phyloP scores from a whole-genome alignment of 164 flowering plant species.

The Annona squamosa region DNA sequence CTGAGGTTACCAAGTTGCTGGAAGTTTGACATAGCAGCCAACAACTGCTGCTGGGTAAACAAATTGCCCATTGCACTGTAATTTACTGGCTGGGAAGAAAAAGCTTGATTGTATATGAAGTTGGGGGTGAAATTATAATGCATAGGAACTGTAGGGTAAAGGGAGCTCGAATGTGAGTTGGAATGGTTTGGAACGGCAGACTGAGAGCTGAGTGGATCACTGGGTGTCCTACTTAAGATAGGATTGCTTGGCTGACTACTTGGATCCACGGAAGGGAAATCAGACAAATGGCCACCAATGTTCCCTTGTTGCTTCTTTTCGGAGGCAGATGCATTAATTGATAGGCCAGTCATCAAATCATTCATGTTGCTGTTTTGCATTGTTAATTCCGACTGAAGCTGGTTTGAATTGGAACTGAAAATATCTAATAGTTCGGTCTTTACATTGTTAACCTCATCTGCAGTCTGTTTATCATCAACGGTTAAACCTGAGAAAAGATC shows the following conservation, averaged over 20 bases:
- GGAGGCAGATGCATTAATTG: constrained; percentile 33
- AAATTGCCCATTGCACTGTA: constrained; percentile 66
- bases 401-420: constrained; percentile 44
- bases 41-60: constrained; percentile 70
- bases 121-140: constrained; percentile 52
- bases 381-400: constrained; percentile 19
- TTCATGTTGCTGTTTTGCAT: constrained; percentile 25
- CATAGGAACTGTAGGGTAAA: constrained; percentile 46
- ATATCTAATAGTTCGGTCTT: constrained; percentile 52
- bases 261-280: constrained; percentile 24
- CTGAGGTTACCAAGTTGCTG: constrained; percentile 57
- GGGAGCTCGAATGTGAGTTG: constrained; percentile 23
- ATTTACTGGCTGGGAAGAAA: constrained; percentile 51
- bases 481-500: constrained; percentile 75
- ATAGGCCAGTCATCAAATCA: constrained; percentile 57
- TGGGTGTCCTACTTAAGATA: constrained; percentile 27
- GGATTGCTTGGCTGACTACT: constrained; percentile 21
- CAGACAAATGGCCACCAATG: constrained; percentile 19
- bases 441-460: constrained; percentile 20
- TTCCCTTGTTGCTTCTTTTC: constrained; percentile 29
- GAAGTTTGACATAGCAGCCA: constrained; percentile 63
- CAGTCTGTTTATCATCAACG: constrained; percentile 33
- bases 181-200: constrained; percentile 27
- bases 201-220: constrained; percentile 35
- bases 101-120: constrained; percentile 50